Evolutionary conservation across 345 rosid species (phyloP).

Genomic region (Hibiscus trionum): DNA sequence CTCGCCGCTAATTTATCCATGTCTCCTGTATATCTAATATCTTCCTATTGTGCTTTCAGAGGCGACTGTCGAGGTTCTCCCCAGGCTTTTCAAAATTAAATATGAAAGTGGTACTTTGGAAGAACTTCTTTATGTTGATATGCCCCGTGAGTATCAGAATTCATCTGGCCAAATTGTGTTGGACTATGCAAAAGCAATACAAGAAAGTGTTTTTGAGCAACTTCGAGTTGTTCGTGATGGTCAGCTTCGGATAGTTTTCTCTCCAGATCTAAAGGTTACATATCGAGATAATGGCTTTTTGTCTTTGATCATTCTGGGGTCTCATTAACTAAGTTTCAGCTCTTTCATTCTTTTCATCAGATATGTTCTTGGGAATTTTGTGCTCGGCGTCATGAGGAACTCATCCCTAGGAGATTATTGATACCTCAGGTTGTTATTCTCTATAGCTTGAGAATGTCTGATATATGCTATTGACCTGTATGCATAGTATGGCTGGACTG

Average conservation of each 20-base stretch:
- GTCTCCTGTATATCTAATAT: slow-evolving; percentile 10
- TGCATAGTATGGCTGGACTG: background rate
- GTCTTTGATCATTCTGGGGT: background rate
- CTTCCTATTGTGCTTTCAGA: slow-evolving; percentile 37
- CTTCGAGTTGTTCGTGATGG: slow-evolving; percentile 99
- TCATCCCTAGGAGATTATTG: slow-evolving; percentile 81
- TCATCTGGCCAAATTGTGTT: slow-evolving; percentile 89
- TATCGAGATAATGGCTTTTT: background rate
- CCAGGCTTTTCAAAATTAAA: slow-evolving; percentile 95
- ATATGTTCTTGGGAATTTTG: slow-evolving; percentile 98
- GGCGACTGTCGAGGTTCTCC: slow-evolving; percentile 95
- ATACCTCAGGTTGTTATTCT: slow-evolving; percentile 68
- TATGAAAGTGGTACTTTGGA: slow-evolving; percentile 98
- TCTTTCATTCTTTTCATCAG: slow-evolving; percentile 28
- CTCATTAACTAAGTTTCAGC: slow-evolving; percentile 1
- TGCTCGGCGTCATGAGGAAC: slow-evolving; percentile 97
- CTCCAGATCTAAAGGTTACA: slow-evolving; percentile 83
- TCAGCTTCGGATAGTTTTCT: slow-evolving; percentile 86
- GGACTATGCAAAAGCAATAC: slow-evolving; percentile 98
- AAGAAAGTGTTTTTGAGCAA: slow-evolving; percentile 98
- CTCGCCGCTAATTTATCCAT: background rate
- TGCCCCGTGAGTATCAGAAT: slow-evolving; percentile 90
- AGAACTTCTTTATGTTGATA: slow-evolving; percentile 91
- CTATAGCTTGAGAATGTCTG: background rate
- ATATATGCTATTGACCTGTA: background rate